Evolutionary conservation across 192 early-diverging fungal genomes (phyloP).

Genomic region (Coemansia sp.): DNA sequence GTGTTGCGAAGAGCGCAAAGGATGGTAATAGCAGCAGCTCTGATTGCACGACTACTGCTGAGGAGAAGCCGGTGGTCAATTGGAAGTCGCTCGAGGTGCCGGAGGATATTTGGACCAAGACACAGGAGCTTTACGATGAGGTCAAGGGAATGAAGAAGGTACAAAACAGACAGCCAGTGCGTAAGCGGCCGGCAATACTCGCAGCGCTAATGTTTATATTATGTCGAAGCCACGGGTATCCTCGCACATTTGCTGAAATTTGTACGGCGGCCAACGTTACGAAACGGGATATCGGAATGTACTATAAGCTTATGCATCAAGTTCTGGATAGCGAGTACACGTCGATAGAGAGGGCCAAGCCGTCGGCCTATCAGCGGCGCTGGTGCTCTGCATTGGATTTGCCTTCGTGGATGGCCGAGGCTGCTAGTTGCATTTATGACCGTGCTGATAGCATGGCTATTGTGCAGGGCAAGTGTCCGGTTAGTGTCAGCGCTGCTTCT

Average conservation of each 20-base stretch:
- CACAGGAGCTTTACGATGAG: slow-evolving; percentile 56
- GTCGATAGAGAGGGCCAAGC: slow-evolving; percentile 53
- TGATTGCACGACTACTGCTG: not conserved
- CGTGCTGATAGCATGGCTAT: slow-evolving; percentile 62
- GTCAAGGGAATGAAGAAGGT: slow-evolving; percentile 65
- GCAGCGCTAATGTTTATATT: slow-evolving; percentile 65
- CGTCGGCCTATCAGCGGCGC: slow-evolving; percentile 47
- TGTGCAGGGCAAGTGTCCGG: slow-evolving; percentile 67
- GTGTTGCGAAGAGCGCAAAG: not conserved
- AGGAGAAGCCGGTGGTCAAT: slow-evolving; percentile 35
- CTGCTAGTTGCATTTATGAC: slow-evolving; percentile 59
- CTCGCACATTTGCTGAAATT: slow-evolving; percentile 66
- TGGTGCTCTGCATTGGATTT: slow-evolving; percentile 64
- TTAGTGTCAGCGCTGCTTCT: slow-evolving; percentile 65
- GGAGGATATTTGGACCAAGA: slow-evolving; percentile 34
- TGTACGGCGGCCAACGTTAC: slow-evolving; percentile 64
- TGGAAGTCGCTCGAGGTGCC: slow-evolving; percentile 44
- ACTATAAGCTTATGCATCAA: slow-evolving; percentile 65
- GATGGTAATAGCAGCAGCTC: not conserved
- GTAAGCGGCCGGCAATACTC: slow-evolving; percentile 64
- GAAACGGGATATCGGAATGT: slow-evolving; percentile 65
- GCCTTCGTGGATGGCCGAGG: slow-evolving; percentile 56
- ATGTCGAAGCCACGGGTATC: slow-evolving; percentile 61
- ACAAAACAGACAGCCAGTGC: slow-evolving; percentile 67
- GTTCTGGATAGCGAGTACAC: slow-evolving; percentile 57